Base-by-base conservation (phyloP, 2,329 filamentous ascomycete species). In the Colletotrichum noveboracense region DNA sequence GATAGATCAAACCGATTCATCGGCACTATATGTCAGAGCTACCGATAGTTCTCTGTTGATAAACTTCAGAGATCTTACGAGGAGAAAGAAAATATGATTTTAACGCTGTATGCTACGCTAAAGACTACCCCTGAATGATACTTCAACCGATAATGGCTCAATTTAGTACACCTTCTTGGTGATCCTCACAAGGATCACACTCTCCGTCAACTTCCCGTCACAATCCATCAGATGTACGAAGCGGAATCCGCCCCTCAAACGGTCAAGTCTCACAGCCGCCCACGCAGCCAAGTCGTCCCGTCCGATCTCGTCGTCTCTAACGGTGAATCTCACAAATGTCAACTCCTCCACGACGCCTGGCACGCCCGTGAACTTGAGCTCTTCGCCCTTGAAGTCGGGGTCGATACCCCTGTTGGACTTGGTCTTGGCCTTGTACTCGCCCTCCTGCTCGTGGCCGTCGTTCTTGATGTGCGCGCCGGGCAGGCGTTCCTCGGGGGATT, bases 211-310 rank as follows among this genome's bases (percentile, higher is more conserved):
- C 34, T 88, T 86, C 1, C 95, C 95, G 77, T 92, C 89, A 30
- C 88, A 87, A 81, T 98, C 93, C 77, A 94, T 88, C 74, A 98
- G 86, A 79, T 93, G 94, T 71, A 98, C 88, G 78, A 98, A 92
- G 13, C 96, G 89, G 79, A 94, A 94, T 1, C 97, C 96, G 38
- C 90, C 86, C 76, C 92, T 91, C 75, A 98, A 84, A 9, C 96
- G 90, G 84, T 98, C 96, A 26, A 98, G 90, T 52, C 96, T 90
- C 79, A 98, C 93, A 81, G 96, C 98, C 3, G 94, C 93, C 97
- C 97, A 98, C 4, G 94, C 95, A 13, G 95, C 93, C 72, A 98
- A 84, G 75, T 94, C 91, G 80, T 98, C 96, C 77, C 90, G 90
- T 6, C 93, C 92, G 78, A 96, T 91, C 83, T 96, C 94, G 79